phyloP scores from a whole-genome alignment of 176 grass and related monocot species.

The Oryza longistaminata region DNA sequence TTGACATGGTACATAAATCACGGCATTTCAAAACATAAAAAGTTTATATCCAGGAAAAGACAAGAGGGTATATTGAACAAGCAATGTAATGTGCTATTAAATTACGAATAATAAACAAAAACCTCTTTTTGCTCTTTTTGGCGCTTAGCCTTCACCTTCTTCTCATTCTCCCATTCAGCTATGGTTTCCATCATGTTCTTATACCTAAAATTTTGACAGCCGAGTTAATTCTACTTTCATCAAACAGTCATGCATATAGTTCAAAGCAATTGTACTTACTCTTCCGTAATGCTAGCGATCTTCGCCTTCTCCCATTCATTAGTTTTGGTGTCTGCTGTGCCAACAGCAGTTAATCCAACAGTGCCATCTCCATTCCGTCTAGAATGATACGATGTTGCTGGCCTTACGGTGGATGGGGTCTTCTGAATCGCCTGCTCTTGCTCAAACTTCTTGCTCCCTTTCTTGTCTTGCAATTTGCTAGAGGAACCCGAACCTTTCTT shows the following conservation, averaged over 20 bases:
- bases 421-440: conserved; percentile 52
- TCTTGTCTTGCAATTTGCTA: conserved; percentile 45
- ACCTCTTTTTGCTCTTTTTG: conserved; percentile 72
- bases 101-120: conserved; percentile 40
- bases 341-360: conserved; percentile 8
- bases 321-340: conserved; percentile 38
- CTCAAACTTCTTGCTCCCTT: conserved; percentile 59
- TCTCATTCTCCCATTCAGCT: conserved; percentile 76
- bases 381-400: conserved; percentile 40
- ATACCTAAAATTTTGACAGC: conserved; percentile 46
- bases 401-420: conserved; percentile 35
- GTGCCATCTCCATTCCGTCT: conserved; percentile 22
- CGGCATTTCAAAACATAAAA: background rate
- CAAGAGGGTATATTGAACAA: background rate
- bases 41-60: background rate
- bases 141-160: conserved; percentile 70
- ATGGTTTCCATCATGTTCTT: conserved; percentile 64
- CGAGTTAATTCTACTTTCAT: background rate
- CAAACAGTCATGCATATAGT: background rate
- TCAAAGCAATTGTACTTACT: conserved; percentile 38
- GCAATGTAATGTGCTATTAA: background rate
- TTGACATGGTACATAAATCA: conserved; percentile 19
- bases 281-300: conserved; percentile 50
- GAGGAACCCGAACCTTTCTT: conserved; percentile 58
- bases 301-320: conserved; percentile 76